These are phyloP conservation scores for Quercus tomentella DNA, from an alignment of 331 rosid genomes.

Conservation along the genomic window DNA sequence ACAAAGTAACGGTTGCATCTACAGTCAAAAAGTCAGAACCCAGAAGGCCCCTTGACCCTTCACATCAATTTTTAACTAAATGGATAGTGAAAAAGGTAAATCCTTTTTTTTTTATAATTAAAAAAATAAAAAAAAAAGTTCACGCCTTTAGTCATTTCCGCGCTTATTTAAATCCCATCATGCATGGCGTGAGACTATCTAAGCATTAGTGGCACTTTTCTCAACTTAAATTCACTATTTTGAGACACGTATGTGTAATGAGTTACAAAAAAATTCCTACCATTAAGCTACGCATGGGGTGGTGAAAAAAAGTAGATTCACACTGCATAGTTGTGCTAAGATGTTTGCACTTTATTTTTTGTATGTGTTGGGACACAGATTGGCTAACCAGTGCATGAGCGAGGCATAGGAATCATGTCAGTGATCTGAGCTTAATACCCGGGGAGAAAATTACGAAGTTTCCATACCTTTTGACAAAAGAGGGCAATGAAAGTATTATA, in stretches of 20 bases:
- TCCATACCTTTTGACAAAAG: slow-evolving; percentile 8
- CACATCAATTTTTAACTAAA: slow-evolving; percentile 21
- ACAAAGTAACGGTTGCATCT: slow-evolving; percentile 33
- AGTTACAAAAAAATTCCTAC: too few species aligned
- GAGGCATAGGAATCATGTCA: not conserved
- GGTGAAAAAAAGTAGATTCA: slow-evolving; percentile 19
- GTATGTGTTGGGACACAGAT: not conserved
- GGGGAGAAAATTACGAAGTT: slow-evolving; percentile 4
- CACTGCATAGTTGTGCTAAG: not conserved
- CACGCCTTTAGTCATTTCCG: accelerated
- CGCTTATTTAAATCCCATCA: too few species aligned
- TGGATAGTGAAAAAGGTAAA: slow-evolving; percentile 23
- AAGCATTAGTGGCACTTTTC: too few species aligned
- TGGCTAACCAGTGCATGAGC: not conserved
- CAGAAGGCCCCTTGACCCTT: not conserved
- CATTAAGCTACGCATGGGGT: too few species aligned
- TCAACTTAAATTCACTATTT: too few species aligned
- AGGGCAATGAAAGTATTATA: not conserved
- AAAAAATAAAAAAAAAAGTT: too few species aligned
- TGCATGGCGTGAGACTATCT: too few species aligned
- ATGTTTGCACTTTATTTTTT: not conserved
- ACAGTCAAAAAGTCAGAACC: slow-evolving; percentile 23
- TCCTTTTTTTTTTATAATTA: too few species aligned
- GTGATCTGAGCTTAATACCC: not conserved
- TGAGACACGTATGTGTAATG: too few species aligned